A percentile compares a stretch with the other conserved stretches of the same genome.
Conservation (phyloP, 305 asterid species). For the Andrographis paniculata region DNA sequence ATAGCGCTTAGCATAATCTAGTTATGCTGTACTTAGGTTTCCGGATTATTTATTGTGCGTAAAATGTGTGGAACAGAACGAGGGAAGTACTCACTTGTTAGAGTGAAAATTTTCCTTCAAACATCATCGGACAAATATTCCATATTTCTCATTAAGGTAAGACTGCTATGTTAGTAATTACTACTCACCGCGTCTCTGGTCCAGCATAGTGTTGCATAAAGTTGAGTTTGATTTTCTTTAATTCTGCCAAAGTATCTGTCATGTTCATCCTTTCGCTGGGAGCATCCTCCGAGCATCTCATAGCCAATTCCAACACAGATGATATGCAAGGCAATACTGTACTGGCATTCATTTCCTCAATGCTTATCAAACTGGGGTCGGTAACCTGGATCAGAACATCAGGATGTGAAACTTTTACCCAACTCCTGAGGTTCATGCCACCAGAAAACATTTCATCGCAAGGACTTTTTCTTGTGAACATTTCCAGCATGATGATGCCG, state of each 20-base stretch:
- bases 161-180: too few species aligned
- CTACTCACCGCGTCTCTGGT: too few species aligned
- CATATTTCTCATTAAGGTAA: too few species aligned
- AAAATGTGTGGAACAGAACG: too few species aligned
- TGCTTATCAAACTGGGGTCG: constrained; percentile 6
- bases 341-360: background rate
- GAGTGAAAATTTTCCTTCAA: too few species aligned
- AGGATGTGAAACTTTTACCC: constrained; percentile 9
- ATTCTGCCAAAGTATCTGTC: constrained; percentile 4
- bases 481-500: constrained; percentile 6
- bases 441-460: background rate
- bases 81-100: too few species aligned
- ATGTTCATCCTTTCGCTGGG: constrained; percentile 12
- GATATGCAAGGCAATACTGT: background rate
- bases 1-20: too few species aligned
- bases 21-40: too few species aligned
- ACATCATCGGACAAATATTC: too few species aligned
- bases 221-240: constrained; percentile 12
- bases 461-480: background rate
- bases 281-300: constrained; percentile 9
- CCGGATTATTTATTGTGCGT: too few species aligned
- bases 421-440: too few species aligned
- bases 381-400: constrained; percentile 2
- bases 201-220: too few species aligned
- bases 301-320: constrained; percentile 14